These are phyloP conservation scores for Amborella trichopoda DNA, from an alignment of 164 flowering plant species.

Conservation along the genomic window DNA sequence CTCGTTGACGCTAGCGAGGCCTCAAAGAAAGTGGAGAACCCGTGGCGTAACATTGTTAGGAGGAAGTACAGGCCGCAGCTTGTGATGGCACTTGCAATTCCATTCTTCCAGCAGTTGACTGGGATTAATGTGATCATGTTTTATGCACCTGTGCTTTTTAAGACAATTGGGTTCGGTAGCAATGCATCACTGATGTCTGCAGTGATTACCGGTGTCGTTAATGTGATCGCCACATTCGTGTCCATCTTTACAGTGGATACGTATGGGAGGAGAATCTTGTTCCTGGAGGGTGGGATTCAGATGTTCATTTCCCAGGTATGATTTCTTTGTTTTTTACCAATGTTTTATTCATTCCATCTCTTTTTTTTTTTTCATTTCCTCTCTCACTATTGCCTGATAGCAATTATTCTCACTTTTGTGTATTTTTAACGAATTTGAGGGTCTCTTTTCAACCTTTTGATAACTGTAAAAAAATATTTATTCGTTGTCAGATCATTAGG, in stretches of 20 bases:
- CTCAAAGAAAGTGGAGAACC: slow-evolving; percentile 43
- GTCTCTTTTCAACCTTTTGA: too few relatives aligned
- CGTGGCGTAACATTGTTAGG: slow-evolving; percentile 48
- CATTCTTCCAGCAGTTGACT: slow-evolving; percentile 70
- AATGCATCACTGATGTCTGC: slow-evolving; percentile 68
- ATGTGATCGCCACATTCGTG: slow-evolving; percentile 46
- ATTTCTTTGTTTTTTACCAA: neutral
- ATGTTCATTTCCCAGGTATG: slow-evolving; percentile 71
- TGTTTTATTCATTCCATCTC: too few relatives aligned
- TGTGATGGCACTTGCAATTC: slow-evolving; percentile 52
- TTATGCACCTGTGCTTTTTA: slow-evolving; percentile 71
- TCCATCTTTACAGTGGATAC: slow-evolving; percentile 58
- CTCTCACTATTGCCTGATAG: too few relatives aligned
- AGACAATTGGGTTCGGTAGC: slow-evolving; percentile 49
- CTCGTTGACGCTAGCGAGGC: slow-evolving; percentile 59
- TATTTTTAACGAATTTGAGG: too few relatives aligned
- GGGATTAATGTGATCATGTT: slow-evolving; percentile 84
- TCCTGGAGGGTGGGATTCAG: slow-evolving; percentile 66
- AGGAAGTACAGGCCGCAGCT: slow-evolving; percentile 64
- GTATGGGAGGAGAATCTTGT: slow-evolving; percentile 53
- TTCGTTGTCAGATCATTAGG: too few relatives aligned
- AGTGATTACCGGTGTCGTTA: slow-evolving; percentile 59
- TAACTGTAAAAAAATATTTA: too few relatives aligned
- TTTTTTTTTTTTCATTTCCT: too few relatives aligned
- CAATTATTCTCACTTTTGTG: too few relatives aligned